Evolutionary conservation across 352 stramenopile genomes (phyloP).

Genomic region (Pythium grandisporangium): DNA sequence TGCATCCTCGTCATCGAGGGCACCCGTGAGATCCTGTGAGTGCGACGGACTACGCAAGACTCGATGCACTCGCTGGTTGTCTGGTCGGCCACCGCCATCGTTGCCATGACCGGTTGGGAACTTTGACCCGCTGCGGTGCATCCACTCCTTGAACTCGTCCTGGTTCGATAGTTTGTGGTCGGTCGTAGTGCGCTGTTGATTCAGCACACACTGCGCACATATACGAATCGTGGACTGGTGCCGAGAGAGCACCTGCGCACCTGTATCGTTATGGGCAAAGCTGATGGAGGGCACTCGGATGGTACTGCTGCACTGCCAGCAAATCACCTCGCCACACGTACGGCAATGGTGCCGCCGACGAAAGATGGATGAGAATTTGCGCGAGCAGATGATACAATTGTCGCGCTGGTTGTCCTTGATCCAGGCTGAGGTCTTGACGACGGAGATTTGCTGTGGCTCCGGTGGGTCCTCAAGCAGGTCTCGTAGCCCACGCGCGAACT

Average conservation of each 20-base stretch:
- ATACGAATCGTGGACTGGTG: slow-evolving; percentile 80
- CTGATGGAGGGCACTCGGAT: slow-evolving; percentile 79
- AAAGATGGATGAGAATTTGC: slow-evolving; percentile 78
- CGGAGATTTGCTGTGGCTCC: slow-evolving; percentile 71
- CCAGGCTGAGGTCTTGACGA: slow-evolving; percentile 75
- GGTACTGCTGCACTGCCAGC: slow-evolving; percentile 79
- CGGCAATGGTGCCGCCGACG: slow-evolving; percentile 82
- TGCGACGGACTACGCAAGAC: slow-evolving; percentile 38
- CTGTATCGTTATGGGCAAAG: slow-evolving; percentile 76
- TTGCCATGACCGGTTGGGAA: slow-evolving; percentile 20
- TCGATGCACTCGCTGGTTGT: slow-evolving; percentile 15
- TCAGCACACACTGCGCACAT: slow-evolving; percentile 77
- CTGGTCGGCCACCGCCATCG: slow-evolving; percentile 9
- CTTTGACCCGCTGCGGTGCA: slow-evolving; percentile 45
- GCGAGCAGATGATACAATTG: slow-evolving; percentile 75
- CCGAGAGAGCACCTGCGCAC: slow-evolving; percentile 65
- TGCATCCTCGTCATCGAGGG: slow-evolving; percentile 20
- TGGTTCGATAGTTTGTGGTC: slow-evolving; percentile 62
- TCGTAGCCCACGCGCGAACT: slow-evolving; percentile 68
- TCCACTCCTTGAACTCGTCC: slow-evolving; percentile 77
- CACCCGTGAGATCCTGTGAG: slow-evolving; percentile 54
- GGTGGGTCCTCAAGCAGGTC: slow-evolving; percentile 72
- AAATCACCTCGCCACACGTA: slow-evolving; percentile 84
- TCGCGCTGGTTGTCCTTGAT: slow-evolving; percentile 80
- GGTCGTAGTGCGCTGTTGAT: slow-evolving; percentile 67